phyloP scores from a whole-genome alignment of 108 stramenopile species.

The Cylindrotheca closterium region DNA sequence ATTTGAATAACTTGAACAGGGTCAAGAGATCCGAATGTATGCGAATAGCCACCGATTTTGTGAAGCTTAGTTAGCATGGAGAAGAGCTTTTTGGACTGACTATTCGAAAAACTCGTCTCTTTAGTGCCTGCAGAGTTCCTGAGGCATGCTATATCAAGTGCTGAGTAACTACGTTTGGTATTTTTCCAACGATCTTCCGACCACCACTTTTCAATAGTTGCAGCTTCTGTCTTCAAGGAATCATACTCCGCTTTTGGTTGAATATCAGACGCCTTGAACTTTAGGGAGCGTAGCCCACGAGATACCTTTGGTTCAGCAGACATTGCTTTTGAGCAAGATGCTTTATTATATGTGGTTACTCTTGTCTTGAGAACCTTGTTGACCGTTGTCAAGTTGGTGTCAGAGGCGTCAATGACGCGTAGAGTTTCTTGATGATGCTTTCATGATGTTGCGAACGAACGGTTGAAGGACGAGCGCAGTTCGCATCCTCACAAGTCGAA shows the following conservation, averaged over 20 bases:
- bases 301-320: conserved; percentile 39
- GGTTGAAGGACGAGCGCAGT: too few species aligned
- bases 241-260: conserved; percentile 31
- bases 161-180: conserved; percentile 73
- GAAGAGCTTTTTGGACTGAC: conserved; percentile 68
- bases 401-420: too few species aligned
- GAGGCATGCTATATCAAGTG: conserved; percentile 81
- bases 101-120: conserved; percentile 55
- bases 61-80: conserved; percentile 63
- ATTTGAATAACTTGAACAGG: conserved; percentile 92
- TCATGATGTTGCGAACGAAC: too few species aligned
- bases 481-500: too few species aligned
- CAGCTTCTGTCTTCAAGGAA: conserved; percentile 51
- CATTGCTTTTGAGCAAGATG: too few species aligned
- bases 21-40: conserved; percentile 96
- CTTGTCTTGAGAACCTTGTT: too few species aligned
- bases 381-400: too few species aligned
- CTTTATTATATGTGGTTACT: too few species aligned
- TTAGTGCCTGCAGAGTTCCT: conserved; percentile 65
- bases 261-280: conserved; percentile 1
- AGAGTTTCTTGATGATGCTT: too few species aligned
- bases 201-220: conserved; percentile 81
- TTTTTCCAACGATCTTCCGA: conserved; percentile 55
- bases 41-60: conserved; percentile 75
- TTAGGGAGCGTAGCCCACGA: conserved; percentile 38